phyloP scores from a whole-genome alignment of 192 early-diverging fungal genomes.

The Coemansia furcata region DNA sequence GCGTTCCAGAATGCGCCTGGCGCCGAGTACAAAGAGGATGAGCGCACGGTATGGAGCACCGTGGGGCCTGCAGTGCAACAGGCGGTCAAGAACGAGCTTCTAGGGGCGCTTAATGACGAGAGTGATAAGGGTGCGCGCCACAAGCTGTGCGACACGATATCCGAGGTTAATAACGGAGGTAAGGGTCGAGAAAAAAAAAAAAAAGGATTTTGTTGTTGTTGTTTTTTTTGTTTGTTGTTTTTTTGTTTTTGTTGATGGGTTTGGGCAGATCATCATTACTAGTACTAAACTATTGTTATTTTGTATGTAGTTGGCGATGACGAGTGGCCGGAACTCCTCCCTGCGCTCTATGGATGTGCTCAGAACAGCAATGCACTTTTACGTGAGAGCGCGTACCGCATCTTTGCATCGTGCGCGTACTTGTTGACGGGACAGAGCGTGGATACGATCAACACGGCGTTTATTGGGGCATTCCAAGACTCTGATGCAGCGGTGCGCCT shows the following conservation, averaged over 20 bases:
- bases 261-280: not conserved
- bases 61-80: slow-evolving; percentile 64
- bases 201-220: not conserved
- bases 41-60: slow-evolving; percentile 69
- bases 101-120: slow-evolving; percentile 79
- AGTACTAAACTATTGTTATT: not conserved
- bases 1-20: slow-evolving; percentile 51
- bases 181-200: slow-evolving; percentile 18
- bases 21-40: slow-evolving; percentile 50
- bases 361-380: slow-evolving; percentile 72
- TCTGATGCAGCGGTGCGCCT: slow-evolving; percentile 66
- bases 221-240: not conserved
- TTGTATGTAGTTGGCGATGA: slow-evolving; percentile 13
- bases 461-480: slow-evolving; percentile 72
- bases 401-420: slow-evolving; percentile 80
- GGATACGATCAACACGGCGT: slow-evolving; percentile 68
- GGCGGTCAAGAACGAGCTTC: slow-evolving; percentile 71
- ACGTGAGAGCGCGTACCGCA: slow-evolving; percentile 86
- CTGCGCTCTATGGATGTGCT: slow-evolving; percentile 77
- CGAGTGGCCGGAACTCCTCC: slow-evolving; percentile 78
- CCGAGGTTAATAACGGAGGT: slow-evolving; percentile 75
- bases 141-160: slow-evolving; percentile 93
- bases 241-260: not conserved
- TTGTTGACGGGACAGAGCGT: slow-evolving; percentile 70
- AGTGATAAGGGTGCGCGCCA: slow-evolving; percentile 70